Evolutionary conservation across 106 monocot genomes (phyloP), one percentile per base, ranked within the genome.

Genomic region (Iris macrosiphon): DNA sequence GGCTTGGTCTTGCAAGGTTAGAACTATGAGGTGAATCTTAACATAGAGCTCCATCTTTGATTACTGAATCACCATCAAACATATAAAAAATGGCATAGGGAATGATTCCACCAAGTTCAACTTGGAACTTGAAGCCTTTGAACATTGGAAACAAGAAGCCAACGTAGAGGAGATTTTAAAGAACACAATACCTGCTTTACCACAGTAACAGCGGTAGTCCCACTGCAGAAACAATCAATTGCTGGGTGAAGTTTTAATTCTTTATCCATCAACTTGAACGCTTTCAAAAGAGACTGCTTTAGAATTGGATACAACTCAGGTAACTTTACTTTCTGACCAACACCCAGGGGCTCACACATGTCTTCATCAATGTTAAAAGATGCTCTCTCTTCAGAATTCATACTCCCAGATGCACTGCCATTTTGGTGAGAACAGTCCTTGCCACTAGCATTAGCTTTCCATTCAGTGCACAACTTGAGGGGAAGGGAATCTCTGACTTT

Each of bases 401-500:
- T 57, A 48, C 66, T 57, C 17, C 47, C 52, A 47, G 33, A 67
- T 19, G 27, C 34, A 19, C 43, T 48, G 37, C 52, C 25, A 57
- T 47, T 67, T 25, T 35, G 42, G 7, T 28, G 47, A 46, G 47
- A 57, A 47, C 57, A 57, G 18, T 37, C 24, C 5, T 34, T 15
- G 21, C 38, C 66, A 54, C 15, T 66, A 18, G 31, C 15, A 62
- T 31, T 19, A 41, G 59, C 62, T 31, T 28, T 65, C 76, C 80
- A 80, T 52, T 80, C 64, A 13, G 65, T 18, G 4, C n/a, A 33
- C 31, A 92, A 30, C 62, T 82, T 86, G 6, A 74, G 38, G 73
- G 92, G 92, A 62, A 92, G 81, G 26, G 75, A 61, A 61, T 89
- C 83, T 77, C 89, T 76, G 22, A 89, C 84, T 79, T 77, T 84